Percentiles rank a stretch among this genome's conserved stretches.
Evolutionary conservation across 257 asterid species (phyloP).

Genomic region (Rehmannia glutinosa): DNA sequence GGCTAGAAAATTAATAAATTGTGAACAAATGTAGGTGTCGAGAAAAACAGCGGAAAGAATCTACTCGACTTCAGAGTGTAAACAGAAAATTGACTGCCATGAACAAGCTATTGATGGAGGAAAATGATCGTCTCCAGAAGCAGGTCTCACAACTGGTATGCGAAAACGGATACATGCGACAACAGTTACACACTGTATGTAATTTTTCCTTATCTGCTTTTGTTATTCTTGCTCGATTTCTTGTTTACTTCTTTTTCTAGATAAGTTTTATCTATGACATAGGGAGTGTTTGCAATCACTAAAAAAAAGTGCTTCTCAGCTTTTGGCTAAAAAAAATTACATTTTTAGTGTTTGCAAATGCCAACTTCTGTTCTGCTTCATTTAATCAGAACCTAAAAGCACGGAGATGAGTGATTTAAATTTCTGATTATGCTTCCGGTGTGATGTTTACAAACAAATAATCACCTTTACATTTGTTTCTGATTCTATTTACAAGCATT

Average conservation of each 20-base stretch:
- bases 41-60: constrained; percentile 93
- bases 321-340: no score
- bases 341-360: no score
- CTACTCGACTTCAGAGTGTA: constrained; percentile 80
- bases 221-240: neutral
- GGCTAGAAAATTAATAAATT: constrained; percentile 13
- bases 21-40: constrained; percentile 64
- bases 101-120: constrained; percentile 95
- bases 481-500: no score
- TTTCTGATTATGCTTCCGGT: no score
- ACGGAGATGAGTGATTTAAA: no score
- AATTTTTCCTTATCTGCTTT: neutral
- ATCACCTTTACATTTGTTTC: no score
- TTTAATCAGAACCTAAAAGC: no score
- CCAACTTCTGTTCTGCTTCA: no score
- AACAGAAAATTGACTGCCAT: constrained; percentile 80
- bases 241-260: neutral
- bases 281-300: no score
- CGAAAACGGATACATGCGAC: constrained; percentile 90
- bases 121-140: constrained; percentile 91
- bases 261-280: neutral
- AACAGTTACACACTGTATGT: constrained; percentile 77
- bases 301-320: no score
- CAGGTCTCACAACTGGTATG: constrained; percentile 91
- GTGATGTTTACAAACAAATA: no score